phyloP scores from a whole-genome alignment of 2,329 filamentous ascomycete genomes.

The Phaeosphaeriaceae sp. region DNA sequence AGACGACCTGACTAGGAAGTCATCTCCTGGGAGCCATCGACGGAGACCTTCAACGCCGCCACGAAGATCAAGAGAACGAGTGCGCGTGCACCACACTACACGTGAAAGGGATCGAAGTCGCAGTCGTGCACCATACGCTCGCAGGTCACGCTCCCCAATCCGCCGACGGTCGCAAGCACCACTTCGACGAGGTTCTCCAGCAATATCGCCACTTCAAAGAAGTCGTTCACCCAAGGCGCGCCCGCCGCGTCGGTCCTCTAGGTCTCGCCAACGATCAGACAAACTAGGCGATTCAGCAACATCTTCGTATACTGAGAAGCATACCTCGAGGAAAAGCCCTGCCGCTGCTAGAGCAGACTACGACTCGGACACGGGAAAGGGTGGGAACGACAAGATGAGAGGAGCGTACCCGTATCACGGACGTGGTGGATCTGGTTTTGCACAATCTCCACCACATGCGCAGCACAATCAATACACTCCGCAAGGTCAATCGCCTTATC shows the following conservation, averaged over 20 bases:
- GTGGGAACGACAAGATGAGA: conserved; percentile 43
- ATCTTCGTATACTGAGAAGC: conserved; percentile 16
- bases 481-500: conserved; percentile 67
- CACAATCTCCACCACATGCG: conserved; percentile 66
- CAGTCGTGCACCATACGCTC: conserved; percentile 32
- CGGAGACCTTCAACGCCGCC: conserved; percentile 34
- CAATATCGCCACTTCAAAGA: conserved; percentile 25
- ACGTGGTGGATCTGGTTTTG: conserved; percentile 56
- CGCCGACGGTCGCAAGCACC: conserved; percentile 37
- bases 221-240: conserved; percentile 34
- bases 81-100: conserved; percentile 20
- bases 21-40: conserved; percentile 39
- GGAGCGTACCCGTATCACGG: conserved; percentile 45
- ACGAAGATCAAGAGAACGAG: conserved; percentile 27
- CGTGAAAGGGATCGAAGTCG: conserved; percentile 34
- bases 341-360: conserved; percentile 36
- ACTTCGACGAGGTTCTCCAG: conserved; percentile 33
- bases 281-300: conserved; percentile 23
- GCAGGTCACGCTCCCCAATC: conserved; percentile 41
- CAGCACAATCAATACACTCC: conserved; percentile 67
- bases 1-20: conserved; percentile 33
- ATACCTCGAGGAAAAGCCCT: conserved; percentile 33
- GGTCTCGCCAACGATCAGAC: conserved; percentile 30
- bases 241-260: conserved; percentile 34
- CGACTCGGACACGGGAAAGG: conserved; percentile 39